Percentiles rank a stretch among this genome's conserved stretches.
phyloP scores from a whole-genome alignment of 441 rosid species.

The Mallotus japonicus region DNA sequence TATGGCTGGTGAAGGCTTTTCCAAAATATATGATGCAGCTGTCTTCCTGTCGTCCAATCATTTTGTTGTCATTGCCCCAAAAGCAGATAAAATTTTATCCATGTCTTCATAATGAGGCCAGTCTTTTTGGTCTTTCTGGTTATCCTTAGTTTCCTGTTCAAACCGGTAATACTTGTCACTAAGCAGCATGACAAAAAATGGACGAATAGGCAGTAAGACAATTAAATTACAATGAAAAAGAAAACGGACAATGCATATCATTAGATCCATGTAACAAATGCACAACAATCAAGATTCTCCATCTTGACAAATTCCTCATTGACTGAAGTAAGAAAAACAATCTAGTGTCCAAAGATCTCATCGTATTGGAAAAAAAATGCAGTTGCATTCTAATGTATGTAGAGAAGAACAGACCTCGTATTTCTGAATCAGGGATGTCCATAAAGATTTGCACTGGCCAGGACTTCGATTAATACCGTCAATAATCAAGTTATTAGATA shows the following conservation, averaged over 20 bases:
- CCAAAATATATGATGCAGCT: not conserved
- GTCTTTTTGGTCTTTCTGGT: conserved; percentile 31
- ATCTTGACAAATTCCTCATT: not conserved
- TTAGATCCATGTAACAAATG: not conserved
- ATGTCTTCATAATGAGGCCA: conserved; percentile 85
- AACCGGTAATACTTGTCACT: not conserved
- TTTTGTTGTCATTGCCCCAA: conserved; percentile 38
- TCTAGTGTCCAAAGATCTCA: not conserved
- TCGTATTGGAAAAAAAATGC: not conserved
- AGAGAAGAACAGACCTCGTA: conserved; percentile 59
- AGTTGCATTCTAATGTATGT: not conserved
- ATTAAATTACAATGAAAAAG: not conserved
- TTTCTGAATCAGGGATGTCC: conserved; percentile 87
- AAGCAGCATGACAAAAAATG: not conserved
- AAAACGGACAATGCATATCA: not conserved
- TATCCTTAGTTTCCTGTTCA: conserved; percentile 61
- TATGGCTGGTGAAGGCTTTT: not conserved
- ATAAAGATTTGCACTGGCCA: conserved; percentile 80
- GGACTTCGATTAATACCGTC: conserved; percentile 72
- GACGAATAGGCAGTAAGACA: not conserved
- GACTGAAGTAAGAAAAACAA: not conserved
- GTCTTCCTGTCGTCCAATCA: conserved; percentile 20
- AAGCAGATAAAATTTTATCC: conserved; percentile 52
- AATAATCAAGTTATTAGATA: conserved; percentile 54
- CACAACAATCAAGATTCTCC: not conserved